A percentile compares a stretch with the other conserved stretches of the same genome.
Conservation (phyloP, 148 eudicot genomes). For the Arbutus unedo region DNA sequence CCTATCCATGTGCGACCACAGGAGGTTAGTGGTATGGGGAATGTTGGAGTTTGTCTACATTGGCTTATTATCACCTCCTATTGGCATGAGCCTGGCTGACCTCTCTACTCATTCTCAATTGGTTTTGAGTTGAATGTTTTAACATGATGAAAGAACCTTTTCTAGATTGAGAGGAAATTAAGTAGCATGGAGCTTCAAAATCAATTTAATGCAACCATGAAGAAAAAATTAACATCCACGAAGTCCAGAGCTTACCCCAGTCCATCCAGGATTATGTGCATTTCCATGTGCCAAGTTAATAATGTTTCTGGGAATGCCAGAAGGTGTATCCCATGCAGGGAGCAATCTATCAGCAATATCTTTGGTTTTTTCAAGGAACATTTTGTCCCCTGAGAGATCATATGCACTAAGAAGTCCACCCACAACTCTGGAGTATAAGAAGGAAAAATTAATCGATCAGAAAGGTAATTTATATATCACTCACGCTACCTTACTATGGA, state of each 20-base stretch:
- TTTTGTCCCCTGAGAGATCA: conserved; percentile 88
- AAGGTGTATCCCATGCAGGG: conserved; percentile 96
- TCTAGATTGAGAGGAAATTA: not conserved
- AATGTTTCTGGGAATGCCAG: conserved; percentile 85
- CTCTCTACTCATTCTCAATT: not conserved
- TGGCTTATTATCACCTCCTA: not conserved
- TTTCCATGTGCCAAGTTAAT: conserved; percentile 88
- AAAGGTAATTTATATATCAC: not conserved
- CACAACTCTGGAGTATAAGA: conserved; percentile 66
- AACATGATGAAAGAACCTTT: not conserved
- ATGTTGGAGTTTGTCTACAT: not conserved
- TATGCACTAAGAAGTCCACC: conserved; percentile 97
- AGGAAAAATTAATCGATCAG: conserved; percentile 14
- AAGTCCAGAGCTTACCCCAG: conserved; percentile 63
- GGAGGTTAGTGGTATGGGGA: not conserved
- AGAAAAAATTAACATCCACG: not conserved
- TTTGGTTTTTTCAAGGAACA: conserved; percentile 90
- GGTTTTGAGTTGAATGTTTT: not conserved
- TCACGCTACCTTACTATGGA: not conserved
- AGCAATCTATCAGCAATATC: conserved; percentile 93
- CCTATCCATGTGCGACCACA: not conserved
- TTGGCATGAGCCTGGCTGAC: not conserved
- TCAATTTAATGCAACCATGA: not conserved
- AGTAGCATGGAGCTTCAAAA: not conserved
- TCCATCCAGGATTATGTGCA: conserved; percentile 95